phyloP scores from a whole-genome alignment of 345 rosid genomes.

The Orychophragmus violaceus region DNA sequence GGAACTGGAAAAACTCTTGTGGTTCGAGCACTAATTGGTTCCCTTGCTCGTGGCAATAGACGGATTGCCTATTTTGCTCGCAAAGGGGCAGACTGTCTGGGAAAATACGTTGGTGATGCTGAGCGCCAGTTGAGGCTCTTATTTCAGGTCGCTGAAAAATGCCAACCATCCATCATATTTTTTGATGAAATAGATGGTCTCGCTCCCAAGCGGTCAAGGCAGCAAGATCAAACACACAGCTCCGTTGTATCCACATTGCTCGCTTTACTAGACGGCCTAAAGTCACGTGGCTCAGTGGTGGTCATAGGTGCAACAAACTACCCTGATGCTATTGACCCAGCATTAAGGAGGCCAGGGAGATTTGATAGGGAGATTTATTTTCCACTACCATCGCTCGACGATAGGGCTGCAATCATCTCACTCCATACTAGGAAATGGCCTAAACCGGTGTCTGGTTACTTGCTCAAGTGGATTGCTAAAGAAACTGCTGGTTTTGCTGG shows the following conservation, averaged over 20 bases:
- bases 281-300: constrained; percentile 96
- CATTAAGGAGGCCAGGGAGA: constrained; percentile 97
- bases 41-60: constrained; percentile 86
- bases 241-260: constrained; percentile 98
- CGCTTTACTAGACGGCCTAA: constrained; percentile 88
- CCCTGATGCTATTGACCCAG: constrained; percentile 98
- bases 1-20: constrained; percentile 98
- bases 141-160: constrained; percentile 97
- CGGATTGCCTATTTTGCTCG: constrained; percentile 97
- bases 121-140: constrained; percentile 96
- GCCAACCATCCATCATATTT: constrained; percentile 95
- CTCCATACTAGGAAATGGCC: constrained; percentile 95
- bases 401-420: constrained; percentile 82
- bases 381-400: constrained; percentile 81
- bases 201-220: constrained; percentile 86
- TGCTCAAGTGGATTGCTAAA: constrained; percentile 80
- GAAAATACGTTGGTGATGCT: constrained; percentile 99
- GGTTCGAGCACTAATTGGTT: constrained; percentile 90
- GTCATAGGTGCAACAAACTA: constrained; percentile 99
- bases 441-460: constrained; percentile 72
- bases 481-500: constrained; percentile 94
- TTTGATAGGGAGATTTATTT: constrained; percentile 94
- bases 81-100: constrained; percentile 98
- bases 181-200: constrained; percentile 98
- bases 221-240: constrained; percentile 97